Conservation (phyloP, 352 stramenopile species). For the Phytophthora europaea region DNA sequence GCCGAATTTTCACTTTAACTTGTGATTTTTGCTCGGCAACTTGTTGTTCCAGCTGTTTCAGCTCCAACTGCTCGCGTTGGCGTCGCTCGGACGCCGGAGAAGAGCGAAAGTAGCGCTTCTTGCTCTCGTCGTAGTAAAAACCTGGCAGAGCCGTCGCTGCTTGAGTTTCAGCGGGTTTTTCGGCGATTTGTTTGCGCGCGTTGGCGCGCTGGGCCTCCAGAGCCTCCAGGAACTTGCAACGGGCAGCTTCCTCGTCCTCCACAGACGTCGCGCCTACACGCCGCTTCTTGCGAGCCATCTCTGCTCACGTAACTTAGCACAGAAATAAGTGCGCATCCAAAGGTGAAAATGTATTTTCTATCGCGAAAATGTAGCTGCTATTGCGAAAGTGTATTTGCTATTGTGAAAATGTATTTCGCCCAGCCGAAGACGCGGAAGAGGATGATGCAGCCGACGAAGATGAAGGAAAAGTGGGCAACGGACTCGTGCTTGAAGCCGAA, state of each 20-base stretch:
- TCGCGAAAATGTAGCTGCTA: neutral
- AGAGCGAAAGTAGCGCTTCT: constrained; percentile 59
- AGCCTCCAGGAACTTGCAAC: constrained; percentile 61
- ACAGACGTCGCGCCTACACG: constrained; percentile 19
- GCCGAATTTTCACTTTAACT: constrained; percentile 12
- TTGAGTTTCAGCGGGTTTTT: constrained; percentile 9
- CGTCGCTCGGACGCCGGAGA: constrained; percentile 26
- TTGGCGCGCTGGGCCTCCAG: constrained; percentile 69
- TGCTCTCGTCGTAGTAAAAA: constrained; percentile 71
- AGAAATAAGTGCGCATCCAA: neutral
- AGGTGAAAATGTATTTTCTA: neutral
- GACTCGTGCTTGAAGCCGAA: constrained; percentile 24
- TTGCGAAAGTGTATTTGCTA: neutral
- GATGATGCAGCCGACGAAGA: constrained; percentile 33
- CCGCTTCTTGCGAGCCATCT: constrained; percentile 37
- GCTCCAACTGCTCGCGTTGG: constrained; percentile 33
- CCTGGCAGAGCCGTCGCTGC: constrained; percentile 42
- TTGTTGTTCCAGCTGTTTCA: constrained; percentile 30
- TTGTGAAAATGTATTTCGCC: constrained; percentile 7
- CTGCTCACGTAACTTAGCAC: neutral
- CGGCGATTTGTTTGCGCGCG: constrained; percentile 27
- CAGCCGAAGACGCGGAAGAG: constrained; percentile 37
- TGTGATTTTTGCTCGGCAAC: constrained; percentile 1
- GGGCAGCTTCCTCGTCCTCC: constrained; percentile 36
- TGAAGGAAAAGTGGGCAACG: constrained; percentile 36